Evolutionary conservation across 1,284 basidiomycete genomes (phyloP), one percentile per base, ranked within the genome.

Genomic region (Vanrija humicola): DNA sequence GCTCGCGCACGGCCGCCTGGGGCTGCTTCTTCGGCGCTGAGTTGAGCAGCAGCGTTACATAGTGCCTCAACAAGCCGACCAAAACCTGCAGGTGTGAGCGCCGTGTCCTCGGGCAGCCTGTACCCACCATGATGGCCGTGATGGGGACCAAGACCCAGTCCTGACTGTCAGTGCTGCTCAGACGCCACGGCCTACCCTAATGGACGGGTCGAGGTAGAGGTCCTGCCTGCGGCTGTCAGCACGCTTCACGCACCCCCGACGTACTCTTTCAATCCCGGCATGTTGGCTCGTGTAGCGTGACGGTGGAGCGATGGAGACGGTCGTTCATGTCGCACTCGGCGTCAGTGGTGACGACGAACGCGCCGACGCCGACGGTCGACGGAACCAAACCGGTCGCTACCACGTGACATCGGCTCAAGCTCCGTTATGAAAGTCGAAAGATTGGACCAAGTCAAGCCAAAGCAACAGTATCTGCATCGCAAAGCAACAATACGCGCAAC

Each of bases 61-160:
- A 96, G 77, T 98, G 93, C 61, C 96, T 81, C 28, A 98, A 80
- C 48, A 99, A 82, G 28, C 96, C 96, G 48, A 98, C 94, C 40
- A 98, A 81, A 62, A 98, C 88, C 90, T 93, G 65, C 5, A 5
- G 12, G 52, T 29, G 21, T 16, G 48, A 25, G 25, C 25, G 21
- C 21, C 21, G 21, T 23, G 21, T 8, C 28, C 6, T 14, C 5
- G 10, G 12, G 9, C 5, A 19, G 16, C 28, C 59, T 77, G 28
- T 34, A 49, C 83, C 68, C 66, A 90, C 90, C 93, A 98, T 98
- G 76, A 98, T 93, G 62, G 97, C 80, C 45, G 93, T 95, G 76
- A 99, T 96, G 55, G 96, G 96, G 74, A 98, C 89, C 56, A 99
- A 79, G 44, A 98, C 82, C 82, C 81, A 82, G 65, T 81, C 77